Base-by-base conservation (phyloP, 1,139 yeast species). In the Debaryomyces robertsiae region DNA sequence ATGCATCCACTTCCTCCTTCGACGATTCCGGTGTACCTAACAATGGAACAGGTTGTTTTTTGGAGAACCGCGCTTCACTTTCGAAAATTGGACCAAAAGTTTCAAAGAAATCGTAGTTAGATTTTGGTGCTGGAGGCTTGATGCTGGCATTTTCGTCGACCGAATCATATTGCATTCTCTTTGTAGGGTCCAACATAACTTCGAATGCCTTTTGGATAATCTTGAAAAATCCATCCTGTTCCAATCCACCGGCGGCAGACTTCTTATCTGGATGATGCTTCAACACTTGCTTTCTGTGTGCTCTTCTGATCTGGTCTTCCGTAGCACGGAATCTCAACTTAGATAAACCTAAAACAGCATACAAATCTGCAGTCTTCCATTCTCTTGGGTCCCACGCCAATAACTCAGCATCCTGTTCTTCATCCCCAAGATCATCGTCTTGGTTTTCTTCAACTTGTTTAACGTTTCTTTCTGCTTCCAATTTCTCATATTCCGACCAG, bases 241-340 rank as follows among this genome's bases (percentile, higher is more conserved):
- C 94, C 61, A 87, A 75, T 37, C 86, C 87, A 53, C 96, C 95
- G 41, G 73, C 52, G 42, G 85, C 89, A 52, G 94, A 93, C 76
- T 89, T 91, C 79, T 93, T 93, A 70, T 93, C 98, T 49, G 98
- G 98, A 67, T 93, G 98, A 68, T 93, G 97, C 74, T 84, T 89
- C 69, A 93, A 79, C 18, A 93, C 98, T 73, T 90, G 95, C 67
- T 85, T 85, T 77, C 98, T 85, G 76, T 93, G 97, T 43, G 98
- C 97, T 67, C 90, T 84, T 72, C 96, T 87, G 60, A 93, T 83
- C 69, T 91, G 97, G 55, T 85, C 95, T 58, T 85, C 93, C 48
- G 88, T 89, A 49, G 98, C 98, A 57, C 71, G 82, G 82, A 79
- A 85, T 76, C 98, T 84, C 67, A 87, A 81, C 64, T 90, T 87